These are phyloP conservation scores for Botrytis paeoniae DNA, from an alignment of 2,329 filamentous ascomycete genomes.

Conservation along the genomic window DNA sequence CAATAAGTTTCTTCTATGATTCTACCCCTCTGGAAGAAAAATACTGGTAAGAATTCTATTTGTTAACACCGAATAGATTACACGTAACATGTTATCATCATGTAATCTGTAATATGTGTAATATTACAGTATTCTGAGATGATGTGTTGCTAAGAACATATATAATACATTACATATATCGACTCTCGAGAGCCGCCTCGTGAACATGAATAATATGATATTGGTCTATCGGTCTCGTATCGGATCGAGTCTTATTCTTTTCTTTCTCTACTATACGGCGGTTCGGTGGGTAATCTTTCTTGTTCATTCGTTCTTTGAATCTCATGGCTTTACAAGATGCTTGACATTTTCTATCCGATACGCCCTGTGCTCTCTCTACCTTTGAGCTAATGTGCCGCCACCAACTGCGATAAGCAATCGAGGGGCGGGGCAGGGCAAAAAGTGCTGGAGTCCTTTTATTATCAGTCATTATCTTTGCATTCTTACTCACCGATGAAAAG, in stretches of 20 bases:
- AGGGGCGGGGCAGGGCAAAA: slow-evolving; percentile 3
- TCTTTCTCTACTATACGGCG: slow-evolving; percentile 5
- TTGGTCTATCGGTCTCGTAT: neutral
- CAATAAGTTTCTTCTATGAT: neutral
- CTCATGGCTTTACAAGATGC: neutral
- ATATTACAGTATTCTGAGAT: neutral
- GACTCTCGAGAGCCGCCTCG: neutral
- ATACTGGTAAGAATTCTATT: slow-evolving; percentile 8
- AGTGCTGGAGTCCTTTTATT: neutral
- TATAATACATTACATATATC: neutral
- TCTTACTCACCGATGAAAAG: neutral
- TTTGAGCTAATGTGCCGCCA: neutral
- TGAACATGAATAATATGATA: neutral
- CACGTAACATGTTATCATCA: slow-evolving; percentile 1
- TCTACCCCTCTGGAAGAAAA: neutral
- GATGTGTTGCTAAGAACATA: neutral
- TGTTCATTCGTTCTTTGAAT: neutral
- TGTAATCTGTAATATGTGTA: neutral
- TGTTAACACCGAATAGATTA: neutral
- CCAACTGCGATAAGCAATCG: slow-evolving; percentile 15
- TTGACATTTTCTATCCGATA: neutral
- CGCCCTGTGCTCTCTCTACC: slow-evolving; percentile 13
- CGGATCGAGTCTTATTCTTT: neutral
- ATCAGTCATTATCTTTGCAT: neutral
- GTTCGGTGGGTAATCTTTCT: neutral